These are phyloP conservation scores for Murraya koenigii DNA, from an alignment of 345 rosid genomes.

Conservation along the genomic window DNA sequence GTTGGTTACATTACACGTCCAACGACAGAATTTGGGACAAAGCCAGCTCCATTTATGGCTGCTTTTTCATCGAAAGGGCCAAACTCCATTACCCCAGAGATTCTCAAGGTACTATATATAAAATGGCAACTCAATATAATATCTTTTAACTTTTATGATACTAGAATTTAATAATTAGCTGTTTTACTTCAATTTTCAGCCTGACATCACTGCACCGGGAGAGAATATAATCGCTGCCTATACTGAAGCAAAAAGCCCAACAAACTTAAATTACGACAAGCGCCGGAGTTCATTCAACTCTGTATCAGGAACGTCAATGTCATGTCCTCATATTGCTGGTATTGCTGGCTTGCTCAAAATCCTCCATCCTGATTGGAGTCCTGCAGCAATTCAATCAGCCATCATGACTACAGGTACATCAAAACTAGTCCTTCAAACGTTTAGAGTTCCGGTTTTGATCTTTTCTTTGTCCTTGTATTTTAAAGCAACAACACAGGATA, in stretches of 20 bases:
- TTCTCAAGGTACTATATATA: slow-evolving; percentile 49
- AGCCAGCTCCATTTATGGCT: slow-evolving; percentile 77
- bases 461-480: neutral
- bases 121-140: neutral
- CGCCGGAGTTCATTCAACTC: slow-evolving; percentile 53
- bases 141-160: neutral
- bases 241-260: slow-evolving; percentile 56
- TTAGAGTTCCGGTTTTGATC: neutral
- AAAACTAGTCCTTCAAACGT: slow-evolving; percentile 4
- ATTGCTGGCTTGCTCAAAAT: slow-evolving; percentile 69
- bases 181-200: slow-evolving; percentile 27
- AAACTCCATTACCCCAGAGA: slow-evolving; percentile 51
- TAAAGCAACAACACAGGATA: slow-evolving; percentile 59
- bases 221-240: slow-evolving; percentile 74
- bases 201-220: slow-evolving; percentile 89
- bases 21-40: slow-evolving; percentile 33
- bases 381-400: slow-evolving; percentile 81
- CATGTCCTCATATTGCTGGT: slow-evolving; percentile 84
- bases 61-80: slow-evolving; percentile 84
- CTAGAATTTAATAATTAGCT: neutral
- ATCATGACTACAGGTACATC: slow-evolving; percentile 70
- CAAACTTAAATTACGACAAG: slow-evolving; percentile 42
- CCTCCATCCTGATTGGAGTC: slow-evolving; percentile 74
- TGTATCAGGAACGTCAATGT: slow-evolving; percentile 83
- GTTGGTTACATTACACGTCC: slow-evolving; percentile 48